Evolutionary conservation across 768 basidiomycete genomes (phyloP).

Genomic region (Mycena rosella): DNA sequence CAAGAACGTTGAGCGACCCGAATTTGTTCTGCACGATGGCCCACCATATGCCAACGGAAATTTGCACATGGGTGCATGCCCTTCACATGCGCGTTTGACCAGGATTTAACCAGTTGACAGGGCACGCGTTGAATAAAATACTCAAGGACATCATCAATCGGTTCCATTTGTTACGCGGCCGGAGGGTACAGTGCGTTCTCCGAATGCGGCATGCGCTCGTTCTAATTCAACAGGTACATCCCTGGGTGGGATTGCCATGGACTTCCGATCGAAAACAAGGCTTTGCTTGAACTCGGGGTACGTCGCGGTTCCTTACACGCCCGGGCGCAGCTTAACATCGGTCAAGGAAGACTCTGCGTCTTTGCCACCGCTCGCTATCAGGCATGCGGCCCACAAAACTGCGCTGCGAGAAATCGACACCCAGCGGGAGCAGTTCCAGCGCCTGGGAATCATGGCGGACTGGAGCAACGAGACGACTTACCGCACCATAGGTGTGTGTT

Average conservation of each 20-base stretch:
- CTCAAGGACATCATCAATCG: constrained; percentile 96
- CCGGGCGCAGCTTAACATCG: constrained; percentile 5
- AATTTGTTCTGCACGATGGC: constrained; percentile 94
- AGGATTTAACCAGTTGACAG: constrained; percentile 53
- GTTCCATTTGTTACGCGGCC: constrained; percentile 83
- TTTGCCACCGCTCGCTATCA: constrained; percentile 72
- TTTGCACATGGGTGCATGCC: constrained; percentile 86
- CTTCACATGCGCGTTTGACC: constrained; percentile 4
- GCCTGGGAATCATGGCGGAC: constrained; percentile 93
- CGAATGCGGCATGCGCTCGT: not conserved
- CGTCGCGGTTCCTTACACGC: constrained; percentile 36
- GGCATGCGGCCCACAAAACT: constrained; percentile 76
- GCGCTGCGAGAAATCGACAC: constrained; percentile 80
- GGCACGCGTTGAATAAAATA: constrained; percentile 96
- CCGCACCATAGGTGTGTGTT: constrained; percentile 79
- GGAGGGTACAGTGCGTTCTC: constrained; percentile 79
- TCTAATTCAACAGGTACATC: constrained; percentile 70
- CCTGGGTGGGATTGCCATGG: constrained; percentile 99
- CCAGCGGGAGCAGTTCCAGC: constrained; percentile 84
- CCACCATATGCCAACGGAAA: constrained; percentile 98
- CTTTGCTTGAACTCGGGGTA: constrained; percentile 81
- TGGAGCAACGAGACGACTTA: constrained; percentile 84
- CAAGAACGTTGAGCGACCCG: constrained; percentile 71
- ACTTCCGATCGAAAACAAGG: constrained; percentile 96
- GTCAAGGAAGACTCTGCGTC: constrained; percentile 60